Conservation (phyloP, 805 yeast genomes). For the Ogataea parapolymorpha region DNA sequence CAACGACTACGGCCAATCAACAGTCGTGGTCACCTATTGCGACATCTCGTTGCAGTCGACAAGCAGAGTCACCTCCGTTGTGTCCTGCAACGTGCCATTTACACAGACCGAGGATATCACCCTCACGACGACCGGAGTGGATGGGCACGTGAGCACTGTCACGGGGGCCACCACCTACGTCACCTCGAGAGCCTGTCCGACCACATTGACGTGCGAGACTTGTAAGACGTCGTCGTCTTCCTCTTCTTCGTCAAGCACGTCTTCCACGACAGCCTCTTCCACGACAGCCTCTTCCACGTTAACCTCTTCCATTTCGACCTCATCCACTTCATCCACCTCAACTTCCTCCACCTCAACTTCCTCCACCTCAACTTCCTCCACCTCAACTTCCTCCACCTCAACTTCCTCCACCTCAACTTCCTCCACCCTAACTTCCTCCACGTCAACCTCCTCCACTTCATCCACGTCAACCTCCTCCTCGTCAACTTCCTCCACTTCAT, state of each 20-base stretch:
- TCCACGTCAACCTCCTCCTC: neutral
- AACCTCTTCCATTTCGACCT: neutral
- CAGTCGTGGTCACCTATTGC: constrained; percentile 25
- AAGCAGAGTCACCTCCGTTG: constrained; percentile 11
- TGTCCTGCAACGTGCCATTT: constrained; percentile 20
- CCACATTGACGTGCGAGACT: constrained; percentile 4
- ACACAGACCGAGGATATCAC: constrained; percentile 12
- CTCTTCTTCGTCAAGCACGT: constrained; percentile 4
- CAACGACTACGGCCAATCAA: constrained; percentile 18
- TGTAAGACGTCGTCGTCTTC: constrained; percentile 1
- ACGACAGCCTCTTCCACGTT: neutral
- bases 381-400: neutral
- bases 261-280: too few relatives aligned
- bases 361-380: neutral
- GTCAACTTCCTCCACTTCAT: constrained; percentile 3
- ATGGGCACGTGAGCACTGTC: constrained; percentile 9
- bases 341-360: neutral
- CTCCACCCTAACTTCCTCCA: neutral
- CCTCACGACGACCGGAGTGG: constrained; percentile 1
- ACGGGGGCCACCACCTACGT: constrained; percentile 4
- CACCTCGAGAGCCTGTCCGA: constrained; percentile 9
- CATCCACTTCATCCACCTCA: constrained; percentile 1
- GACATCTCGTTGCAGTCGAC: constrained; percentile 15
- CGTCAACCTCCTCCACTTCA: neutral
- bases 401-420: constrained; percentile 1